Base-by-base conservation (phyloP, 2,329 filamentous ascomycete species). In the Fusarium pseudograminearum region DNA sequence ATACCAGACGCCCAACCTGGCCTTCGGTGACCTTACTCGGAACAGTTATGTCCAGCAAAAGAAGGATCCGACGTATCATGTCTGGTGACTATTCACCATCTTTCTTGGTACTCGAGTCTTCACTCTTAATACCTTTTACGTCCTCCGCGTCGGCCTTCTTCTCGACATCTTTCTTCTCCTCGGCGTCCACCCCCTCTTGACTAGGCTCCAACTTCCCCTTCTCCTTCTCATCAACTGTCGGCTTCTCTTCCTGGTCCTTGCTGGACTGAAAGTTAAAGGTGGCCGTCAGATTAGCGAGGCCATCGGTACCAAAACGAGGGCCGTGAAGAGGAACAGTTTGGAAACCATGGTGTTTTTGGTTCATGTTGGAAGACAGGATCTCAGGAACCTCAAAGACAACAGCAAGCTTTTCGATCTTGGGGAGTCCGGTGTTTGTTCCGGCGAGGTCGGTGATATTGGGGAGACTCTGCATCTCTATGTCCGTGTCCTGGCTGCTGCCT, bases 351-450 rank as follows among this genome's bases (percentile, higher is more conserved):
- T 38, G 15, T 8, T 26, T 52, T 46, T 33, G 22, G 11, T 30
- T 9, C 6, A 8, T 15, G 4, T 6, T 16, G 7, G 33, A 20
- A 24, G 46, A 28, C 15, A 60, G 4, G 8, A 48, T 58, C 20
- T 34, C 45, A 10, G 55, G 59, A 46, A 62, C 33, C 12, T 45
- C 33, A 33, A 62, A 62, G 22, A 45, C n/a, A 7, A 31, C 31
- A 40, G 59, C 30, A 31, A 59, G 46, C 9, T 15, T 28, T 10
- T 16, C 14, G 12, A 59, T n/a, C 22, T 14, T 30, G n/a, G 22
- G 46, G 14, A 34, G 33, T 3, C 20, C 40, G 5, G 10, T 45
- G 12, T 2, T 8, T 7, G 26, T 31, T 18, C 14, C 4, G 14
- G 12, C 14, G 28, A 60, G 15, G 5, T 41, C 57, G 15, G 18